A percentile compares a stretch with the other conserved stretches of the same genome.
Conservation (phyloP, 2,329 filamentous ascomycete genomes). For the Daldinia sp. region DNA sequence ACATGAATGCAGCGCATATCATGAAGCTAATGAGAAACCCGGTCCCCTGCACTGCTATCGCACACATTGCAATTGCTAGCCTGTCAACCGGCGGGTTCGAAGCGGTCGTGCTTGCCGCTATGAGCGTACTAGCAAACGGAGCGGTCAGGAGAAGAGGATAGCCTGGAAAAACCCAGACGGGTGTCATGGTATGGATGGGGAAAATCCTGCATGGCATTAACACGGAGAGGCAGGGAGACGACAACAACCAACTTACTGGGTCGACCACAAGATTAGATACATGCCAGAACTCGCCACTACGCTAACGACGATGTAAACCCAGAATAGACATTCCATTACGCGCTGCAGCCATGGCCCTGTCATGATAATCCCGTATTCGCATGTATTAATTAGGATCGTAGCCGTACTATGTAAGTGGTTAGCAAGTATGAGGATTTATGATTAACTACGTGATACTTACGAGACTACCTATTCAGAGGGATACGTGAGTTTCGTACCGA, state of each 20-base stretch:
- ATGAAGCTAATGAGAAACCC: constrained; percentile 71
- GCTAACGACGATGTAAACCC: constrained; percentile 76
- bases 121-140: constrained; percentile 71
- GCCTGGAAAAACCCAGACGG: constrained; percentile 86
- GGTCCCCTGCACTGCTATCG: constrained; percentile 61
- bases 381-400: constrained; percentile 80
- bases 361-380: constrained; percentile 74
- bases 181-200: constrained; percentile 84
- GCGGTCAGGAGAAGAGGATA: constrained; percentile 82
- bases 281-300: constrained; percentile 73
- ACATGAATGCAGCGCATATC: constrained; percentile 85
- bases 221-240: neutral
- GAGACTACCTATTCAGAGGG: constrained; percentile 35
- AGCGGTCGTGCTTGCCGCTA: constrained; percentile 50
- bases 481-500: constrained; percentile 3
- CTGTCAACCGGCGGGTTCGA: constrained; percentile 49
- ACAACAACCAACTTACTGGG: constrained; percentile 51
- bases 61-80: constrained; percentile 58
- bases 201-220: constrained; percentile 51
- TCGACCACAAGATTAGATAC: constrained; percentile 76
- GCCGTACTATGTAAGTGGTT: constrained; percentile 63
- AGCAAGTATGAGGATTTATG: constrained; percentile 45
- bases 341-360: constrained; percentile 68
- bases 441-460: constrained; percentile 45
- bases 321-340: constrained; percentile 73